A percentile compares a stretch with the other conserved stretches of the same genome.
Evolutionary conservation across 768 basidiomycete genomes (phyloP).

Genomic region (Phlebiopsis gigantea): DNA sequence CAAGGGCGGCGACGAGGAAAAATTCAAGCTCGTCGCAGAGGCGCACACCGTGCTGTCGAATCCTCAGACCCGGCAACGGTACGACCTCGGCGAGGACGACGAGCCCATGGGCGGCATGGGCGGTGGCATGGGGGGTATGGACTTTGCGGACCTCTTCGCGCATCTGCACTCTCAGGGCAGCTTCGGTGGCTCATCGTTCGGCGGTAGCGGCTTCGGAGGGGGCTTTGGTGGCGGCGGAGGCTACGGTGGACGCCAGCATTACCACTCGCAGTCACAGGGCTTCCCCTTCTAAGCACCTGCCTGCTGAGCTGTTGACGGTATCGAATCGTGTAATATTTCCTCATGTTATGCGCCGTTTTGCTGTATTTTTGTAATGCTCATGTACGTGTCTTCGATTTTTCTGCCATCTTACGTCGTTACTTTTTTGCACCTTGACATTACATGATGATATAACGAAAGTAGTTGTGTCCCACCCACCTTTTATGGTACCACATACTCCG

Average conservation of each 20-base stretch:
- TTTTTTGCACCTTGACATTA: background rate
- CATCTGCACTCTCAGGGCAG: constrained; percentile 42
- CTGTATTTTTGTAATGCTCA: background rate
- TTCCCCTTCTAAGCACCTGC: background rate
- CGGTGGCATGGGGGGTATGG: constrained; percentile 36
- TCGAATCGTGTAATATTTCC: background rate
- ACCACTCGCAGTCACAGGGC: background rate
- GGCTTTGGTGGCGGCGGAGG: background rate
- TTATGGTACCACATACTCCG: no score
- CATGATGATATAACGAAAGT: no score
- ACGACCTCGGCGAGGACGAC: constrained; percentile 80
- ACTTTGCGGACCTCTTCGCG: constrained; percentile 60
- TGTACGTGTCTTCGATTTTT: background rate
- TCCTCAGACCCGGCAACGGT: constrained; percentile 62
- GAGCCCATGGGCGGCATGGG: constrained; percentile 36
- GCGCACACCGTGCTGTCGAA: constrained; percentile 82
- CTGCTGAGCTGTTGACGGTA: background rate
- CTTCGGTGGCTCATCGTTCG: constrained; percentile 19
- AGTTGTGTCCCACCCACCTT: no score
- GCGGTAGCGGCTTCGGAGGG: constrained; percentile 8
- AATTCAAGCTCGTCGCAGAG: constrained; percentile 88
- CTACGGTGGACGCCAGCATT: background rate
- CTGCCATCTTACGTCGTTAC: background rate
- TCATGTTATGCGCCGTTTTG: background rate
- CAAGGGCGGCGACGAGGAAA: constrained; percentile 94